Evolutionary conservation across 257 asterid species (phyloP).

Genomic region (Solanum appendiculatum): DNA sequence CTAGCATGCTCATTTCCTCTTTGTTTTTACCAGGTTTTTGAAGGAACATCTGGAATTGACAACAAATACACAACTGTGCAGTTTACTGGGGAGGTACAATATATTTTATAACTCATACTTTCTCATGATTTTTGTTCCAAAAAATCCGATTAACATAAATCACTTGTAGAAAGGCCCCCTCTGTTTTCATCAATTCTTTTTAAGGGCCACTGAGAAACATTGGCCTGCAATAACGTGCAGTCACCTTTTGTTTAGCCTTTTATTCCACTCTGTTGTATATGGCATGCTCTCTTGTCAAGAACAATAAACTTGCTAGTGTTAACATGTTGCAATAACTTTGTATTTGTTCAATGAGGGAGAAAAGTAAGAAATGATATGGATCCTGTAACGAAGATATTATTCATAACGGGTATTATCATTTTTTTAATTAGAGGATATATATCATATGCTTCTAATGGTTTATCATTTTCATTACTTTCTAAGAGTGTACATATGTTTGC

Average conservation of each 20-base stretch:
- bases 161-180: background rate
- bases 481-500: background rate
- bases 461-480: background rate
- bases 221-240: background rate
- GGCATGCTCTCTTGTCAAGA: background rate
- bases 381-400: background rate
- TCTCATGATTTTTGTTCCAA: background rate
- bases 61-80: slow-evolving; percentile 92
- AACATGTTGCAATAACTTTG: background rate
- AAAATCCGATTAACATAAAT: background rate
- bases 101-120: background rate
- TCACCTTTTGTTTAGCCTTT: background rate
- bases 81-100: slow-evolving; percentile 88
- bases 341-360: background rate
- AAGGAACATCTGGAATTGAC: slow-evolving; percentile 98
- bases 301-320: background rate
- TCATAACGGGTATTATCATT: background rate
- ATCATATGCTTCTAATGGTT: background rate
- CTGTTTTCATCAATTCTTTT: background rate
- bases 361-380: background rate
- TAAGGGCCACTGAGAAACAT: background rate
- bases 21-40: slow-evolving; percentile 56
- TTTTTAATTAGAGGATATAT: background rate
- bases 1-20: background rate
- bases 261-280: background rate